Evolutionary conservation across 768 basidiomycete genomes (phyloP).

Genomic region (Auriscalpium vulgare): DNA sequence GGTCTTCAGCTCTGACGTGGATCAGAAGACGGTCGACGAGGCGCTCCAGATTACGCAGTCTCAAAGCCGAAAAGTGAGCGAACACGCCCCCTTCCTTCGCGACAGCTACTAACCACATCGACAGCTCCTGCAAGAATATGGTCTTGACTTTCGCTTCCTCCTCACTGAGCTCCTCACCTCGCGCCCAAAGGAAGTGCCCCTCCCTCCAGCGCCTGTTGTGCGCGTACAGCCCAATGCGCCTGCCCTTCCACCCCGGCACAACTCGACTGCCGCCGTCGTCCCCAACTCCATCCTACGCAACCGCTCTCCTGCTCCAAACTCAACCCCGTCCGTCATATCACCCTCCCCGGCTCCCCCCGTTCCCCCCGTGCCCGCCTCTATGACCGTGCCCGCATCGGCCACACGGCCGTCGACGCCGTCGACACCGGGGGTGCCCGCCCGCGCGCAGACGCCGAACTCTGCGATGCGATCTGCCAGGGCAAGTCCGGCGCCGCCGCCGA

Average conservation of each 20-base stretch:
- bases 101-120: background rate
- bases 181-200: constrained; percentile 30
- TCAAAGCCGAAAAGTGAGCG: constrained; percentile 79
- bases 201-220: constrained; percentile 7
- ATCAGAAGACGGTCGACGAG: constrained; percentile 63
- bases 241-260: background rate
- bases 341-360: background rate
- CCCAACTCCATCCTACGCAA: background rate
- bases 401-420: background rate
- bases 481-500: constrained; percentile 52
- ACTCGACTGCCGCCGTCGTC: background rate
- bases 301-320: constrained; percentile 1
- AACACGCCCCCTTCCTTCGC: background rate
- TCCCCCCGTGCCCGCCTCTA: background rate
- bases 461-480: constrained; percentile 8
- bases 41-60: constrained; percentile 66
- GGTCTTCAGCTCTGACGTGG: constrained; percentile 79
- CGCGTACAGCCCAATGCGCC: background rate
- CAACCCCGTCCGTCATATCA: background rate
- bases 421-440: constrained; percentile 8
- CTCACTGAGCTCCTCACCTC: constrained; percentile 64
- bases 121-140: constrained; percentile 85
- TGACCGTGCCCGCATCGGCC: background rate
- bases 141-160: constrained; percentile 90
- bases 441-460: background rate